Base-by-base conservation (phyloP, 331 rosid genomes). In the Prunus yedoensis region DNA sequence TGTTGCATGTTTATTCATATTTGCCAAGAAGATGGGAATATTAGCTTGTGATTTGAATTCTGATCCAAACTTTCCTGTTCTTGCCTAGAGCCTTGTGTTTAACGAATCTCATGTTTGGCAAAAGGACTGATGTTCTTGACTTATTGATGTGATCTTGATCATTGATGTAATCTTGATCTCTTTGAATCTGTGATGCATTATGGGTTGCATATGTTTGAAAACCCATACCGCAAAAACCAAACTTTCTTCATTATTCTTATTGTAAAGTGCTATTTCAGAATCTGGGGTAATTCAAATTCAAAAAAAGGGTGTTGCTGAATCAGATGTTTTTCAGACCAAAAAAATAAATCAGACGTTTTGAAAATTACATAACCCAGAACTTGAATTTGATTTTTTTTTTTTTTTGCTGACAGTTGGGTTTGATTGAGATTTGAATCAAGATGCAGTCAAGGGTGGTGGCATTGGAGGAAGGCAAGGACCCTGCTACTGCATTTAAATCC, bases 401-500 rank as follows among this genome's bases (percentile, higher is more conserved):
- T 73, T 2, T 51, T 70, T 52, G 15, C 21, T 28, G 59, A 59
- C 61, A 74, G 77, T 74, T 81, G 62, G 61, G 66, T 84, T 81
- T 79, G 80, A 66, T 83, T 83, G 17, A 70, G 78, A 71, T 17
- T 71, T 47, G 61, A 78, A 68, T 70, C 47, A 79, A 82, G 83
- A 90, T 91, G 90, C 87, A 78, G 63, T 75, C 91, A 72, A 85
- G 91, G 77, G 63, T 87, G 72, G 79, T 77, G 83, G 73, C 78
- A 15, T 41, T 84, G 84, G 99, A 92, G 83, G 97, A 95, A 78
- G 89, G 97, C 72, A 95, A 92, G 86, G 91, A 95, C 74, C 85
- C 89, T 82, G 71, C 75, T 23, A 51, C 68, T 76, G 9, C 77
- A 49, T 46, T 74, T 67, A 86, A 94, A 73, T 66, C 81, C 65